Evolutionary conservation across 345 rosid species (phyloP).

Genomic region (Linum usitatissimum): DNA sequence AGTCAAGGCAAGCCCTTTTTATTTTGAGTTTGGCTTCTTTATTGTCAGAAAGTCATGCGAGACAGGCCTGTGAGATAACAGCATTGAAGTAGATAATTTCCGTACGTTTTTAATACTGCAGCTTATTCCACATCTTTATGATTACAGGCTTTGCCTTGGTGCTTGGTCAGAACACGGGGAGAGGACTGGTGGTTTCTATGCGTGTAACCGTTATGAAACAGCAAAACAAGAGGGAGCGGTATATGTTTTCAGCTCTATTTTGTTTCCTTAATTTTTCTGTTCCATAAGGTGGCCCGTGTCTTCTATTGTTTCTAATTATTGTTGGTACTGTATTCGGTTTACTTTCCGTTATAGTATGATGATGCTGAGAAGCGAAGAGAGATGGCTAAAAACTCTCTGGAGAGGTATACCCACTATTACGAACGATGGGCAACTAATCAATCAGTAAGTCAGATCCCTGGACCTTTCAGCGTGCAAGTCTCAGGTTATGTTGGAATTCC

Average conservation of each 20-base stretch:
- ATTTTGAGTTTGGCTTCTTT: too few relatives aligned
- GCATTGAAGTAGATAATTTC: neutral
- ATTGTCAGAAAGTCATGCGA: neutral
- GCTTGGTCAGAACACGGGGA: slow-evolving; percentile 72
- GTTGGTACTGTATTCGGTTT: neutral
- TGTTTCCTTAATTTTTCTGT: neutral
- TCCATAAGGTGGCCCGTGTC: neutral
- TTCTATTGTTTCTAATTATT: neutral
- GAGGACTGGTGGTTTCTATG: slow-evolving; percentile 71
- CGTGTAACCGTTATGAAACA: slow-evolving; percentile 70
- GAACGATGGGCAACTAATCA: slow-evolving; percentile 90
- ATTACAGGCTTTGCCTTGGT: slow-evolving; percentile 70
- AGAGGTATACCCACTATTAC: slow-evolving; percentile 82
- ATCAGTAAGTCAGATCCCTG: slow-evolving; percentile 36
- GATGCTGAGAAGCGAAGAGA: slow-evolving; percentile 76
- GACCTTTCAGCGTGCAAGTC: neutral
- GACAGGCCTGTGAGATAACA: neutral
- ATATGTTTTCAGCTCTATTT: slow-evolving; percentile 13
- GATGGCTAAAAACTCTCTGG: slow-evolving; percentile 82
- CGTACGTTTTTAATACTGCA: neutral
- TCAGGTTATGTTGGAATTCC: neutral
- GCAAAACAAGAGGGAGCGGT: slow-evolving; percentile 89
- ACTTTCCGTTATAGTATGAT: slow-evolving; percentile 38
- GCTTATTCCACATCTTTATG: slow-evolving; percentile 5
- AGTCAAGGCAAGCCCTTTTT: too few relatives aligned